Evolutionary conservation across 768 basidiomycete genomes (phyloP).

Genomic region (Pleurotus citrinopileatus): DNA sequence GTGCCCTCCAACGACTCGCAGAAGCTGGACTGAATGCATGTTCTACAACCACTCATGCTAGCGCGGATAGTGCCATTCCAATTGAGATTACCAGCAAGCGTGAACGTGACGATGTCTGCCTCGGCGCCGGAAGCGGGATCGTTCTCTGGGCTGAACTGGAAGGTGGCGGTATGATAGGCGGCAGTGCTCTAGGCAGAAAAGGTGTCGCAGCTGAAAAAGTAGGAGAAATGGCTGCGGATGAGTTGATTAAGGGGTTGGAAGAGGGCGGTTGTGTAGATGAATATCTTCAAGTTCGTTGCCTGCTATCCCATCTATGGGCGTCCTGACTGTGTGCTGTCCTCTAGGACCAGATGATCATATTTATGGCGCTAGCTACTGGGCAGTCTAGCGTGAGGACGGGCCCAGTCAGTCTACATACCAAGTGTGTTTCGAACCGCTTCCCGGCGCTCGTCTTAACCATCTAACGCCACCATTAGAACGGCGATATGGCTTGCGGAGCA

Average conservation of each 20-base stretch:
- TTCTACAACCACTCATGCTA: neutral
- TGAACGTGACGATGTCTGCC: constrained; percentile 41
- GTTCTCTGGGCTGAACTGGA: constrained; percentile 74
- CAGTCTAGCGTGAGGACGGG: constrained; percentile 53
- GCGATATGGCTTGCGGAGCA: constrained; percentile 74
- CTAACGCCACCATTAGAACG: constrained; percentile 32
- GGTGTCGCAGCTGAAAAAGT: constrained; percentile 41
- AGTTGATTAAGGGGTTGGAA: constrained; percentile 53
- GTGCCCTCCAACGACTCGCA: constrained; percentile 45
- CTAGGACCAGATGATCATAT: constrained; percentile 75
- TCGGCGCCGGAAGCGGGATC: constrained; percentile 71
- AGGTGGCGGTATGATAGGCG: constrained; percentile 64
- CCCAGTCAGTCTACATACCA: constrained; percentile 66
- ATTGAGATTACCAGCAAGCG: constrained; percentile 39
- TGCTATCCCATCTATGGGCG: neutral
- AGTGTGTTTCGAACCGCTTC: constrained; percentile 30
- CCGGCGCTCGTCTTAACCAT: neutral
- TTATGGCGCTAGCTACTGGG: constrained; percentile 71
- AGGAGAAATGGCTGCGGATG: constrained; percentile 59
- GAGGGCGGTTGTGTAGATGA: constrained; percentile 78
- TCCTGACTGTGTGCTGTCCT: neutral
- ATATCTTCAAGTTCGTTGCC: constrained; percentile 28
- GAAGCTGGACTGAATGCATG: constrained; percentile 30
- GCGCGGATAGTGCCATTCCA: constrained; percentile 17
- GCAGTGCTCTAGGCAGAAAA: constrained; percentile 62